Evolutionary conservation across 2,329 filamentous ascomycete genomes (phyloP).

Genomic region (Epichloe hybrida): DNA sequence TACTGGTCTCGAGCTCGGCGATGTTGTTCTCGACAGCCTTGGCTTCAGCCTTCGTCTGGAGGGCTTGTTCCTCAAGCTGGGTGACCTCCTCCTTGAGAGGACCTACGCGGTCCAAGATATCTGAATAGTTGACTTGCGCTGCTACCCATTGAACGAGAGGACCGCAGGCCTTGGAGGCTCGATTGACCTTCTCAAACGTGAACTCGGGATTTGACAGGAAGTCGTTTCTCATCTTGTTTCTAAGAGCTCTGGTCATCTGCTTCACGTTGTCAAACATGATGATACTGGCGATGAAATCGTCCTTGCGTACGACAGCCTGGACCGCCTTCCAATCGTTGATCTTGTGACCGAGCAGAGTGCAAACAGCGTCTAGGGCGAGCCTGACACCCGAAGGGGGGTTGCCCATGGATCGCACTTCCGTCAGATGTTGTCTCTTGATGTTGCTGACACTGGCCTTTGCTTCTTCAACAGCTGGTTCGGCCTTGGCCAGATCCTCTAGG

Average conservation of each 20-base stretch:
- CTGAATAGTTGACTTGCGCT: slow-evolving; percentile 95
- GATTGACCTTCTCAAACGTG: slow-evolving; percentile 90
- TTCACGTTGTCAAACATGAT: slow-evolving; percentile 92
- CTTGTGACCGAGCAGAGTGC: slow-evolving; percentile 83
- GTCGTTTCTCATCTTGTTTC: slow-evolving; percentile 82
- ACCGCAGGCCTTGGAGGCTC: slow-evolving; percentile 91
- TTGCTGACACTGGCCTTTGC: slow-evolving; percentile 95
- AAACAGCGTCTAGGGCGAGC: slow-evolving; percentile 90
- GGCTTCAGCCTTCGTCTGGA: slow-evolving; percentile 87
- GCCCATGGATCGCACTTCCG: slow-evolving; percentile 93
- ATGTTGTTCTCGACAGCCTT: slow-evolving; percentile 86
- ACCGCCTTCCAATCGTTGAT: slow-evolving; percentile 85
- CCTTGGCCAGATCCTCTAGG: slow-evolving; percentile 71
- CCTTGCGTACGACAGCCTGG: slow-evolving; percentile 72
- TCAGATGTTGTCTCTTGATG: slow-evolving; percentile 94
- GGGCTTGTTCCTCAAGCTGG: slow-evolving; percentile 72
- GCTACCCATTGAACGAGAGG: slow-evolving; percentile 94
- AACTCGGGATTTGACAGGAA: slow-evolving; percentile 91
- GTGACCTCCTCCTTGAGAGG: slow-evolving; percentile 83
- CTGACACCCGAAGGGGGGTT: slow-evolving; percentile 84
- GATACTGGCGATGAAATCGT: slow-evolving; percentile 97
- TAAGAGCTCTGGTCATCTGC: slow-evolving; percentile 75
- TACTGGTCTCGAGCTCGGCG: slow-evolving; percentile 70
- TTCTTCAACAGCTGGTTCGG: slow-evolving; percentile 84
- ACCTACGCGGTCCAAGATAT: slow-evolving; percentile 86